Conservation (phyloP, 2,329 filamentous ascomycete species). For the Aulographum hederae region DNA sequence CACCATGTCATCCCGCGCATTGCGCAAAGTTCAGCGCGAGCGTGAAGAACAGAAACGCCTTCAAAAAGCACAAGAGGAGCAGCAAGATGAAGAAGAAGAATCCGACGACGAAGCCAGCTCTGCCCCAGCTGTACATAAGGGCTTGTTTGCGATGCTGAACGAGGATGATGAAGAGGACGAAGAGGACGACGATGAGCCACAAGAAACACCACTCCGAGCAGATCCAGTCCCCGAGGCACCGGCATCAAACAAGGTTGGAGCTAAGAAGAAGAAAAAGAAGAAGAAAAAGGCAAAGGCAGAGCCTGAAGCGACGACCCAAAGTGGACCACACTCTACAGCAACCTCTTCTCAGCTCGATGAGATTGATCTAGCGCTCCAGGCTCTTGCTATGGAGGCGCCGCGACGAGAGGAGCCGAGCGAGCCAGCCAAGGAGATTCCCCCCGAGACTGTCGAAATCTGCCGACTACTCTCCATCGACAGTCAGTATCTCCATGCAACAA, state of each 20-base stretch:
- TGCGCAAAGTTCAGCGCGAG: conserved; percentile 44
- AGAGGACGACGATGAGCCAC: conserved; percentile 16
- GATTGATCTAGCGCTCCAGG: conserved; percentile 45
- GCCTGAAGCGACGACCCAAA: conserved; percentile 14
- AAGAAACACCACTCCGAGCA: conserved; percentile 11
- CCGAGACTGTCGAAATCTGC: conserved; percentile 14
- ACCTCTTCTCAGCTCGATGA: conserved; percentile 33
- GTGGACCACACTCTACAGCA: conserved; percentile 5
- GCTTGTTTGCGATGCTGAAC: conserved; percentile 27
- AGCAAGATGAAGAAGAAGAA: conserved; percentile 14
- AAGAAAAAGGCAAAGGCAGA: conserved; percentile 7
- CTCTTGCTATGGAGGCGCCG: conserved; percentile 34
- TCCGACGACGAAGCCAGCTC: conserved; percentile 17
- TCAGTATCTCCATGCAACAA: conserved; percentile 63
- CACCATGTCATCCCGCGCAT: conserved; percentile 53
- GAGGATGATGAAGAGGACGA: conserved; percentile 20
- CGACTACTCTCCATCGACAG: conserved; percentile 43
- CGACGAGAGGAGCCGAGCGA: too few relatives aligned
- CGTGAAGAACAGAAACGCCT: conserved; percentile 37
- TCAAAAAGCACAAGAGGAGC: conserved; percentile 17
- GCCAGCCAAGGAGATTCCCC: too few relatives aligned
- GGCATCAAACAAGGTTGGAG: conserved; percentile 7
- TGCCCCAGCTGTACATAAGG: conserved; percentile 16
- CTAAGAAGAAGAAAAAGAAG: conserved; percentile 8
- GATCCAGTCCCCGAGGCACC: conserved; percentile 1